A percentile compares a stretch with the other conserved stretches of the same genome.
Evolutionary conservation across 305 asterid species (phyloP).

Genomic region (Fraxinus greggii): DNA sequence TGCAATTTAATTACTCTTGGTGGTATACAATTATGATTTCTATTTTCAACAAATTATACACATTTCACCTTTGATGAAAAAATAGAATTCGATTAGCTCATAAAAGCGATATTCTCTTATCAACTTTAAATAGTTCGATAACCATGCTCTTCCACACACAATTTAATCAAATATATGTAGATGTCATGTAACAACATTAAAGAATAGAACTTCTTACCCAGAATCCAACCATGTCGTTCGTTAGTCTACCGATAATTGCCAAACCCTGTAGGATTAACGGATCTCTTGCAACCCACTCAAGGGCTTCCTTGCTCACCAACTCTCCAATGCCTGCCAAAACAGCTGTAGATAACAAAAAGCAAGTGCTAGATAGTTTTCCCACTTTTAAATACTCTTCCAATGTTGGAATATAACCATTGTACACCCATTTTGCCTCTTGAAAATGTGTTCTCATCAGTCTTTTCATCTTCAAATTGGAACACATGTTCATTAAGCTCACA

Average conservation of each 20-base stretch:
- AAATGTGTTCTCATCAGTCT: background rate
- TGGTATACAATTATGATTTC: too few relatives aligned
- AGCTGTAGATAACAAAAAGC: conserved; percentile 3
- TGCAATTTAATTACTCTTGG: too few relatives aligned
- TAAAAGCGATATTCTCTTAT: too few relatives aligned
- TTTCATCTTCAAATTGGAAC: conserved; percentile 14
- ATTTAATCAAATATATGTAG: background rate
- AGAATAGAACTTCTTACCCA: conserved; percentile 2
- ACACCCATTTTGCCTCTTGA: conserved; percentile 26
- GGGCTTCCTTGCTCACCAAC: background rate
- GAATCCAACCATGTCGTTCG: conserved; percentile 17
- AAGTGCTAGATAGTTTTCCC: conserved; percentile 1
- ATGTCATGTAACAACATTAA: background rate
- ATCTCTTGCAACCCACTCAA: conserved; percentile 14
- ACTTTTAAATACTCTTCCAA: conserved; percentile 26
- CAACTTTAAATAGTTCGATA: background rate
- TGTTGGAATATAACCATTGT: background rate
- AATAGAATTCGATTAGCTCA: background rate
- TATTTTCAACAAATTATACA: background rate
- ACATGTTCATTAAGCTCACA: background rate
- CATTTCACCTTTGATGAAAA: background rate
- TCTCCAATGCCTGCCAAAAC: conserved; percentile 20
- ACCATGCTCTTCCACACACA: background rate
- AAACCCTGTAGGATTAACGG: conserved; percentile 12
- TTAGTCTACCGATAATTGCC: conserved; percentile 9